A percentile compares a stretch with the other conserved stretches of the same genome.
Evolutionary conservation across 805 yeast genomes (phyloP).

Genomic region (Saturnispora sekii): DNA sequence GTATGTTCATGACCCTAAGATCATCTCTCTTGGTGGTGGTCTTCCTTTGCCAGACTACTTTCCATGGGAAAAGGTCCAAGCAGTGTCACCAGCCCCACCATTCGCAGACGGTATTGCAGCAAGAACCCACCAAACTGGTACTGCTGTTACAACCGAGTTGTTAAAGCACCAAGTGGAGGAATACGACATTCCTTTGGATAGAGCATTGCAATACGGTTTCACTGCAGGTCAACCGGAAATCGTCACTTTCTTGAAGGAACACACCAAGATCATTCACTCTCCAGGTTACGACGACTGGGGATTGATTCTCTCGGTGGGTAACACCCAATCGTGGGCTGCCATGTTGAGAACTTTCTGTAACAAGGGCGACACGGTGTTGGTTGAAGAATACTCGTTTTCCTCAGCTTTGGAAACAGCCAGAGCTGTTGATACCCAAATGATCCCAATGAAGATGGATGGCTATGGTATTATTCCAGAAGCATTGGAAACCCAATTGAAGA

Average conservation of each 20-base stretch:
- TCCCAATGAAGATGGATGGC: constrained; percentile 62
- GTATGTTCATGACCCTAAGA: constrained; percentile 60
- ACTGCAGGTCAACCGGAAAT: constrained; percentile 76
- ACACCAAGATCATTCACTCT: constrained; percentile 48
- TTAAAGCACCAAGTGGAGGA: constrained; percentile 35
- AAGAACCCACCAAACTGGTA: constrained; percentile 32
- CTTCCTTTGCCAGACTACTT: constrained; percentile 84
- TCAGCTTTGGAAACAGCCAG: constrained; percentile 64
- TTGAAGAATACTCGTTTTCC: constrained; percentile 69
- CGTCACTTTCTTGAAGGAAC: constrained; percentile 59
- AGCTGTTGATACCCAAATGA: constrained; percentile 48
- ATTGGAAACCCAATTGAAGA: constrained; percentile 42
- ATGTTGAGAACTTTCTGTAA: constrained; percentile 50
- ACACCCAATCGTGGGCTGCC: constrained; percentile 90
- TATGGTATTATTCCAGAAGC: constrained; percentile 53
- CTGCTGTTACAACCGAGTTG: constrained; percentile 29
- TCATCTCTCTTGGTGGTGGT: constrained; percentile 92
- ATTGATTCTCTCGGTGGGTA: constrained; percentile 63
- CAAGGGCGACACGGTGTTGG: constrained; percentile 57
- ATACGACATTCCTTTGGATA: constrained; percentile 61
- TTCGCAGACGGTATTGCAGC: constrained; percentile 71
- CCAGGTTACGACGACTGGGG: constrained; percentile 66
- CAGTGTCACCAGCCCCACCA: constrained; percentile 71
- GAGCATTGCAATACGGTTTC: constrained; percentile 87
- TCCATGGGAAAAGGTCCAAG: constrained; percentile 74